Conservation (phyloP, 768 basidiomycete species). For the Tremella yokohamensis region DNA sequence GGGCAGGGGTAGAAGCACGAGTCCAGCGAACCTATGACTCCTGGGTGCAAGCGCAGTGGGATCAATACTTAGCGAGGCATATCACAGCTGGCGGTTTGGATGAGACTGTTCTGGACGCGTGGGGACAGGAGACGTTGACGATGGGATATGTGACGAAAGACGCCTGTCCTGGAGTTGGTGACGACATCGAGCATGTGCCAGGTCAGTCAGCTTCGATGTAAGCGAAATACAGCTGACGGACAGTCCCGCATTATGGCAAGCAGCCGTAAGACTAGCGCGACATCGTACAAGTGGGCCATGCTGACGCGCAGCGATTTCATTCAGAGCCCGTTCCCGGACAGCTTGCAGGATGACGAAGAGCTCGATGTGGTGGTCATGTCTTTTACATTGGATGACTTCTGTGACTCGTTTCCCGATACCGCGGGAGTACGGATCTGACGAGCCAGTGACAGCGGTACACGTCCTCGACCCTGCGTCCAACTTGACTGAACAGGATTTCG, state of each 20-base stretch:
- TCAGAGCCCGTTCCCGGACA: slow-evolving; percentile 31
- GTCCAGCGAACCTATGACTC: slow-evolving; percentile 16
- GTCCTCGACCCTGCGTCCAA: slow-evolving; percentile 31
- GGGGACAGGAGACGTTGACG: slow-evolving; percentile 17
- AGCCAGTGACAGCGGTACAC: slow-evolving; percentile 42
- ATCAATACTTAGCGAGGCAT: slow-evolving; percentile 19
- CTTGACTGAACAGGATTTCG: slow-evolving; percentile 26
- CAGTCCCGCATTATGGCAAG: neutral
- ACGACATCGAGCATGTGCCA: slow-evolving; percentile 48
- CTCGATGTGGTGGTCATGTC: slow-evolving; percentile 47
- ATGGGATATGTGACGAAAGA: slow-evolving; percentile 39
- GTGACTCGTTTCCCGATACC: slow-evolving; percentile 12
- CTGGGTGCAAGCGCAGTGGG: slow-evolving; percentile 28
- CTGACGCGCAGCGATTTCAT: slow-evolving; percentile 38
- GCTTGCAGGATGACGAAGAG: slow-evolving; percentile 27
- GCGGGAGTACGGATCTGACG: neutral
- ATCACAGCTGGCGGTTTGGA: neutral
- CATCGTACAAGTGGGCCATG: neutral
- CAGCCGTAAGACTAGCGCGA: neutral
- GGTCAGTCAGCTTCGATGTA: slow-evolving; percentile 20
- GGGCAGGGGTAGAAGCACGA: slow-evolving; percentile 21
- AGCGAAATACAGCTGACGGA: neutral
- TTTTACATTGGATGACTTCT: slow-evolving; percentile 48
- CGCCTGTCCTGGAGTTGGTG: slow-evolving; percentile 39
- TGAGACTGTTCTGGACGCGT: slow-evolving; percentile 10